Evolutionary conservation across 2,329 filamentous ascomycete species (phyloP).

Genomic region (Lasiodiplodia hormozganensis): DNA sequence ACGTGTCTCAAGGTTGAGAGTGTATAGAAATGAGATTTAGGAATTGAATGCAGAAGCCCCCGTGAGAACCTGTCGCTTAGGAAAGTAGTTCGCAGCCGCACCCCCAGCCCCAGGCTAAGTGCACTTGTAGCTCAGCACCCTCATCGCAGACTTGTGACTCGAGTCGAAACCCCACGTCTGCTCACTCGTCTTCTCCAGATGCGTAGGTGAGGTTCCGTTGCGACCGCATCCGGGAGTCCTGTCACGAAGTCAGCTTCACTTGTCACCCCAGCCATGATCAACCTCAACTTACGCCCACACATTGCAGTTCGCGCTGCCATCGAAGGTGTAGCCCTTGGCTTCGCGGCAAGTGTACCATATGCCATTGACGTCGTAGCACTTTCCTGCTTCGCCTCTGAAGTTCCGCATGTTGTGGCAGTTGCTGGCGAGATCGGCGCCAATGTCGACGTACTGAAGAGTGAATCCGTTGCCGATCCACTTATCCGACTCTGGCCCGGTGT

Average conservation of each 20-base stretch:
- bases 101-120: too few relatives aligned
- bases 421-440: background rate
- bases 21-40: background rate
- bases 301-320: background rate
- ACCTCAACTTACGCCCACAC: background rate
- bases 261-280: background rate
- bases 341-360: background rate
- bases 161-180: background rate
- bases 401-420: background rate
- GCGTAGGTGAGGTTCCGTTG: background rate
- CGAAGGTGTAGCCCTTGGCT: background rate
- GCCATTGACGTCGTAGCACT: background rate
- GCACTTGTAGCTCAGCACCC: too few relatives aligned
- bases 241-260: background rate
- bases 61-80: too few relatives aligned
- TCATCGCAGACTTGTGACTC: background rate
- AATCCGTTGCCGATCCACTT: background rate
- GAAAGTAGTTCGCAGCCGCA: background rate
- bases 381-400: background rate
- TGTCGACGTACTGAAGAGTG: background rate
- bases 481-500: background rate
- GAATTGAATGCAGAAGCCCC: background rate
- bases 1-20: background rate
- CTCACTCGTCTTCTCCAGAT: background rate
- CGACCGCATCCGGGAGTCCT: background rate